Percentiles rank a stretch among this genome's conserved stretches.
phyloP scores from a whole-genome alignment of 2,329 filamentous ascomycete species.

The Myriosclerotinia duriaeana region DNA sequence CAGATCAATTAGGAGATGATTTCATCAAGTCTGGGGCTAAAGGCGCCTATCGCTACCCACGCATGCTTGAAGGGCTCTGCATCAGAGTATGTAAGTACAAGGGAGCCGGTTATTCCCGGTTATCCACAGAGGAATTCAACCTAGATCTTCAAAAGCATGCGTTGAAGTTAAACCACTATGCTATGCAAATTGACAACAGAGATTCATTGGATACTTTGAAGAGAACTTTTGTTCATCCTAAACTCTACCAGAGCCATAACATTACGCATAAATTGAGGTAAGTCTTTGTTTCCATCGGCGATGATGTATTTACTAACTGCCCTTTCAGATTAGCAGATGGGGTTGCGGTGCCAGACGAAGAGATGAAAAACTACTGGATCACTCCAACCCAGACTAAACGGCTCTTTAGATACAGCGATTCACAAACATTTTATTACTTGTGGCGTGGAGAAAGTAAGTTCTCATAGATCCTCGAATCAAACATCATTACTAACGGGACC shows the following conservation, averaged over 20 bases:
- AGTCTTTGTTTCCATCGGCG: not conserved
- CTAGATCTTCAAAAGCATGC: not conserved
- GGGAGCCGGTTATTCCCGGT: not conserved
- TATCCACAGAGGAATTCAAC: not conserved
- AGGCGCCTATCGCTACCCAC: not conserved
- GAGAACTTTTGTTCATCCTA: not conserved
- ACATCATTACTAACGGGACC: not conserved
- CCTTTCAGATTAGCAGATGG: not conserved
- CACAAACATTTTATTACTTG: constrained; percentile 3
- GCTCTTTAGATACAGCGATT: constrained; percentile 1
- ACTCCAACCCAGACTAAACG: not conserved
- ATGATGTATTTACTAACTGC: not conserved
- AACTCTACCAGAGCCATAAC: not conserved
- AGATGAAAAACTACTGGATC: not conserved
- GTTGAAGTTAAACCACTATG: not conserved
- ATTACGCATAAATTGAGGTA: constrained; percentile 17
- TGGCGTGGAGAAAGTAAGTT: constrained; percentile 12
- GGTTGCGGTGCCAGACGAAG: not conserved
- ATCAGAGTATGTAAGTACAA: constrained; percentile 18
- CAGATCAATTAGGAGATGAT: not conserved
- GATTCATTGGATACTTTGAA: not conserved
- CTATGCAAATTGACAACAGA: not conserved
- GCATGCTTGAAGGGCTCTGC: constrained; percentile 5
- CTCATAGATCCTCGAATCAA: not conserved
- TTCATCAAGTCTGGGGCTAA: not conserved